Conservation (phyloP, 2,329 filamentous ascomycete genomes). For the Biscogniauxia sp. region DNA sequence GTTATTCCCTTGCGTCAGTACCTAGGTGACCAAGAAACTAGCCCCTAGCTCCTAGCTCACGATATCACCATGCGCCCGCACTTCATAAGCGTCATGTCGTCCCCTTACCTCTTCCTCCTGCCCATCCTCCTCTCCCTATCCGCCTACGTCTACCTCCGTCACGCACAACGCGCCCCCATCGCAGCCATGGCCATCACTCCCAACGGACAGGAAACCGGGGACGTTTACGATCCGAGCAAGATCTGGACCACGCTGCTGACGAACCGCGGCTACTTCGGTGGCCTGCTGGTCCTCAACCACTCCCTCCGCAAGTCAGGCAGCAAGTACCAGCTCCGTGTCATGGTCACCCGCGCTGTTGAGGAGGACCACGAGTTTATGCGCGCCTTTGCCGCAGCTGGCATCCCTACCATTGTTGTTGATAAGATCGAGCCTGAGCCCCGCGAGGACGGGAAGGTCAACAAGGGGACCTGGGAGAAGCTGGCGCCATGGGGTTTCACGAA, state of each 20-base stretch:
- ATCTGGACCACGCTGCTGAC: slow-evolving; percentile 34
- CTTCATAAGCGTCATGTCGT: neutral
- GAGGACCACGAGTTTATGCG: slow-evolving; percentile 35
- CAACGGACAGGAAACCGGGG: neutral
- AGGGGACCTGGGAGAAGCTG: slow-evolving; percentile 36
- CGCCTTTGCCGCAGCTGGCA: slow-evolving; percentile 32
- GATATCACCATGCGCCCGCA: neutral
- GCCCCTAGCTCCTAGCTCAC: too few species aligned
- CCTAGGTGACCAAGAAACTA: too few species aligned
- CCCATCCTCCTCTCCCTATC: neutral
- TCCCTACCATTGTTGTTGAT: slow-evolving; percentile 34
- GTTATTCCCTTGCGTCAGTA: neutral
- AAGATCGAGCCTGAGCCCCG: slow-evolving; percentile 34
- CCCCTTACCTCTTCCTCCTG: neutral
- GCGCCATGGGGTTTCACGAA: slow-evolving; percentile 33
- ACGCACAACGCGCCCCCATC: neutral
- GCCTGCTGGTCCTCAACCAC: slow-evolving; percentile 30
- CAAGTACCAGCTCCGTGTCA: slow-evolving; percentile 31
- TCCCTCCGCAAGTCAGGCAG: slow-evolving; percentile 28
- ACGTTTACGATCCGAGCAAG: slow-evolving; percentile 29
- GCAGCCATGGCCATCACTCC: neutral
- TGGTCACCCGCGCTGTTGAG: slow-evolving; percentile 34
- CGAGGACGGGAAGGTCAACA: slow-evolving; percentile 32
- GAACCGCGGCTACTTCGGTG: slow-evolving; percentile 33
- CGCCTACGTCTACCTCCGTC: neutral